Conservation (phyloP, 352 stramenopile genomes). For the Plasmopara halstedii region DNA sequence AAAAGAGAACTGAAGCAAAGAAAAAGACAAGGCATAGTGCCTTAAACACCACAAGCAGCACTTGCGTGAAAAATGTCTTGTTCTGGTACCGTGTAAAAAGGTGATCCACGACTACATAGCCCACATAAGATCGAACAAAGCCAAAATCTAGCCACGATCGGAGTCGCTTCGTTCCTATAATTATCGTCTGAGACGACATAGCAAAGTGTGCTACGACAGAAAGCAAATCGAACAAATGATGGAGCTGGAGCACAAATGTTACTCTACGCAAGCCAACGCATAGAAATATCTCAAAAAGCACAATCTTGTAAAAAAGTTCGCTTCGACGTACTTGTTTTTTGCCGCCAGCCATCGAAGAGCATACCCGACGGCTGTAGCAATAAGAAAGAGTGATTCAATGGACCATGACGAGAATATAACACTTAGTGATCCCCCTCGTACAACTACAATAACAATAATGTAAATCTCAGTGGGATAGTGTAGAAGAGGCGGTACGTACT, state of each 20-base stretch:
- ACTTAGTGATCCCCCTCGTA: conserved; percentile 51
- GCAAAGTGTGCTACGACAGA: conserved; percentile 79
- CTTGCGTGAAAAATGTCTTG: conserved; percentile 75
- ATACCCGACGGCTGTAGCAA: conserved; percentile 64
- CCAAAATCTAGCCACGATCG: conserved; percentile 84
- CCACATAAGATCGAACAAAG: conserved; percentile 79
- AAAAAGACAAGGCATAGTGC: conserved; percentile 75
- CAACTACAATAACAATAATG: conserved; percentile 31
- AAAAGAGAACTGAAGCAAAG: conserved; percentile 74
- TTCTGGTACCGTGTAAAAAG: conserved; percentile 63
- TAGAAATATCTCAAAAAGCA: neutral
- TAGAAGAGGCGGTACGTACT: conserved; percentile 32
- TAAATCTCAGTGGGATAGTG: conserved; percentile 1
- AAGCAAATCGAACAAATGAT: conserved; percentile 76
- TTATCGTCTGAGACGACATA: conserved; percentile 65
- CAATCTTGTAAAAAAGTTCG: too few relatives aligned
- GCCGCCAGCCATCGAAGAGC: conserved; percentile 65
- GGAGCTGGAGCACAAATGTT: conserved; percentile 46
- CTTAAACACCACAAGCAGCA: conserved; percentile 76
- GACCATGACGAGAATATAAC: conserved; percentile 79
- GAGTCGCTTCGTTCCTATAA: conserved; percentile 34
- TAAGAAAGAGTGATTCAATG: conserved; percentile 68
- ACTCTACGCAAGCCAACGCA: conserved; percentile 25
- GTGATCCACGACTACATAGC: conserved; percentile 70
- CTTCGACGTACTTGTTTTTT: conserved; percentile 66